Evolutionary conservation across 164 flowering plant species (phyloP), one percentile per base, ranked within the genome.

Genomic region (Umbellularia californica): DNA sequence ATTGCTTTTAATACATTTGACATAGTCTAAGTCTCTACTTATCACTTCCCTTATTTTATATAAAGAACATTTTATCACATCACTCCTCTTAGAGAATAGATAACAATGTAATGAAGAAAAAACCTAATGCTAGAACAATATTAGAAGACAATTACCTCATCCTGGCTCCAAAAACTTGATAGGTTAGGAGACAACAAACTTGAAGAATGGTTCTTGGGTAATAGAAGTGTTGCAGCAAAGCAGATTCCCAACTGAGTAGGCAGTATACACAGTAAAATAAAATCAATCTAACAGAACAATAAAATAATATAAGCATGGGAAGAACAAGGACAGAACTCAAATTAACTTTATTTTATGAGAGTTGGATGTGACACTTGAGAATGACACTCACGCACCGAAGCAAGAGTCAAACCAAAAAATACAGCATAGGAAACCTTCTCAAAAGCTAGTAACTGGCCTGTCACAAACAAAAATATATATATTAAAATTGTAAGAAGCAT

Each of bases 371-470:
- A 14, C 60, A 15, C 24, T 17, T 3, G 52, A 22, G 63, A 55
- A 22, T 63, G 66, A 20, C 10, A 24, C 69, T 64, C 69, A 77
- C 76, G 12, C 41, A 77, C 79, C 73, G 79, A 73, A 68, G 27
- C 22, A 7, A 77, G 69, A 50, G 76, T 77, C n/a, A 72, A n/a
- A 20, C 28, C 33, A 28, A 77, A 68, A 63, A 77, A 67, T 17
- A 63, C 25, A 41, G 68, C 47, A 69, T 72, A 77, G 4, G 76
- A 60, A 63, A 63, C 58, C 60, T 58, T 69, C 72, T 68, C 69
- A 7, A 77, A 67, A 41, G 76, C 79, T 55, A 77, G 72, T 11
- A 72, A 50, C 68, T 77, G 79, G 50, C 79, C 79, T 77, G 72
- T 50, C 12, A 62, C 13, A 58, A 50, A 60, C 30, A 73, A 72